phyloP scores from a whole-genome alignment of 2,329 filamentous ascomycete species.

The Cladophialophora immunda region DNA sequence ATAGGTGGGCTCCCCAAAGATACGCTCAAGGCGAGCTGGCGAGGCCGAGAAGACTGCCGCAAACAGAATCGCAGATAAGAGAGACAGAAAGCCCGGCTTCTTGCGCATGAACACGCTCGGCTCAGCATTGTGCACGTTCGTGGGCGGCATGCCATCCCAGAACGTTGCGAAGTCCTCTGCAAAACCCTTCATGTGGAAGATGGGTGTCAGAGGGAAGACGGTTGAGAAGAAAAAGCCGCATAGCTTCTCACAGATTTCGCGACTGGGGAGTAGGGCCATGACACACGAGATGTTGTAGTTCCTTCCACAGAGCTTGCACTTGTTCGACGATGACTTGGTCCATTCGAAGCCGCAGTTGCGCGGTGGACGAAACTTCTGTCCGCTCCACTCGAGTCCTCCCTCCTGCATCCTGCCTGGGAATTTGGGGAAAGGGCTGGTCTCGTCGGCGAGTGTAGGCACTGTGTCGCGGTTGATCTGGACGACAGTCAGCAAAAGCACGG shows the following conservation, averaged over 20 bases:
- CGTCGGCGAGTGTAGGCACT: neutral
- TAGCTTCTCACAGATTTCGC: slow-evolving; percentile 33
- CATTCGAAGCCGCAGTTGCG: slow-evolving; percentile 22
- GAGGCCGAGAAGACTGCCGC: slow-evolving; percentile 29
- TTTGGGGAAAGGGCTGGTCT: slow-evolving; percentile 24
- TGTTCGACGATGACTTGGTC: slow-evolving; percentile 21
- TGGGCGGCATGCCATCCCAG: slow-evolving; percentile 25
- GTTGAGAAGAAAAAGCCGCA: slow-evolving; percentile 35
- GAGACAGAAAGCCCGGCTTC: slow-evolving; percentile 36
- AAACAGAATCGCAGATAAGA: slow-evolving; percentile 36
- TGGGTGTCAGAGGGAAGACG: slow-evolving; percentile 35
- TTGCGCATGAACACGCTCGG: slow-evolving; percentile 28
- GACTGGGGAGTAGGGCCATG: slow-evolving; percentile 30
- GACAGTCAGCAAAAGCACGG: slow-evolving; percentile 11
- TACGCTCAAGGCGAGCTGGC: slow-evolving; percentile 12
- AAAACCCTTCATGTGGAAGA: slow-evolving; percentile 34
- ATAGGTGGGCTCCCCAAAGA: slow-evolving; percentile 19
- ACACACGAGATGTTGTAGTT: slow-evolving; percentile 36
- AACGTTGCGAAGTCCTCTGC: slow-evolving; percentile 34
- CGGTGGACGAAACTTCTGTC: slow-evolving; percentile 30
- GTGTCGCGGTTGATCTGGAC: slow-evolving; percentile 17
- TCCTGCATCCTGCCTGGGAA: slow-evolving; percentile 20
- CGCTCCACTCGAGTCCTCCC: slow-evolving; percentile 4
- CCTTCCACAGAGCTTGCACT: slow-evolving; percentile 35
- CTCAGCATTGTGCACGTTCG: slow-evolving; percentile 28